Evolutionary conservation across 2,329 filamentous ascomycete species (phyloP).

Genomic region (Colletotrichum theobromicola): DNA sequence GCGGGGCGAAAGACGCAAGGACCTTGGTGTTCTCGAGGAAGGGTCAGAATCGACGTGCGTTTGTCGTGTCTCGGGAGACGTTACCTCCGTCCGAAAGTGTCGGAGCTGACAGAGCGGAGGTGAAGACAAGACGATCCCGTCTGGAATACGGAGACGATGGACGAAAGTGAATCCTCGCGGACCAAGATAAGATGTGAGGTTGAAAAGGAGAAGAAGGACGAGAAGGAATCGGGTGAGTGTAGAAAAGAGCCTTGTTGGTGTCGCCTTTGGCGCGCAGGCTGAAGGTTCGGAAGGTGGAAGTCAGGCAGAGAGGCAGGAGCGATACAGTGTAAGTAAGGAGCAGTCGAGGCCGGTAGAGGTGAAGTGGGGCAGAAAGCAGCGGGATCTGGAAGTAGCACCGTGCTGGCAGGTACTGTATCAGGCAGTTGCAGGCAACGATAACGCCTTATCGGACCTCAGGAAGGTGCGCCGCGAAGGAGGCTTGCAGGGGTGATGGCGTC

Average conservation of each 20-base stretch:
- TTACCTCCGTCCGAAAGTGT: conserved; percentile 8
- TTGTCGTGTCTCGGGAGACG: neutral
- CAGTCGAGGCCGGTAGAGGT: neutral
- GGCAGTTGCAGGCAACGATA: conserved; percentile 32
- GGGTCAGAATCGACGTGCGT: neutral
- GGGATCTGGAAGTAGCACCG: conserved; percentile 15
- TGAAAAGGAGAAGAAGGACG: neutral
- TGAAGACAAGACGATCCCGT: neutral
- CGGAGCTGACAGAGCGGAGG: neutral
- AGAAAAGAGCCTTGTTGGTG: neutral
- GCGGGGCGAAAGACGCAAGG: neutral
- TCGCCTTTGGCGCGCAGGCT: neutral
- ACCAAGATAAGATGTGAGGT: neutral
- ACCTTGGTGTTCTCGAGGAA: neutral
- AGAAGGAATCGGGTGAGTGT: neutral
- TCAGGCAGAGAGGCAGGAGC: neutral
- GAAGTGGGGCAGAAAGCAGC: neutral
- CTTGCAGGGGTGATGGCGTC: conserved; percentile 3
- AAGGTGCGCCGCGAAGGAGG: neutral
- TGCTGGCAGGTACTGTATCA: conserved; percentile 26
- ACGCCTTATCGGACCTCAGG: conserved; percentile 21
- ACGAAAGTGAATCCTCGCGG: neutral
- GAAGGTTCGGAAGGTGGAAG: conserved; percentile 1
- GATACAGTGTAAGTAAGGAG: conserved; percentile 18
- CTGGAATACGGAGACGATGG: neutral